Evolutionary conservation across 2,329 filamentous ascomycete species (phyloP).

Genomic region (Monosporascus cannonballus): DNA sequence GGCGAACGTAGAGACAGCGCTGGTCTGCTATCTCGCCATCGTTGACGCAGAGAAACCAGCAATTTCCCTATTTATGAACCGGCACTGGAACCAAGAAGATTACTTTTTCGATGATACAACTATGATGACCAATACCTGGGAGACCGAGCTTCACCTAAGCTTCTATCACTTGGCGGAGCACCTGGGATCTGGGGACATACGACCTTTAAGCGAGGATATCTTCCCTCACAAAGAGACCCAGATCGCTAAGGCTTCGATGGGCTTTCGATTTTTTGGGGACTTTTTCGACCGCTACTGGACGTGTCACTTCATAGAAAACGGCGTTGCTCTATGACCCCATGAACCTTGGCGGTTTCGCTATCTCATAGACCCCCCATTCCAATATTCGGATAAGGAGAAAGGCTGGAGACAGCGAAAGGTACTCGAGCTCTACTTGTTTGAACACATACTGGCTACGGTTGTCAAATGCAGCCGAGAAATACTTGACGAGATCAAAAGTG

Average conservation of each 20-base stretch:
- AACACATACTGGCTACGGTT: slow-evolving; percentile 1
- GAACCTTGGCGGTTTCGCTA: too few relatives aligned
- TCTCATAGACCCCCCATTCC: background rate
- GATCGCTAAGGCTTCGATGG: slow-evolving; percentile 13
- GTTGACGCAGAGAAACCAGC: slow-evolving; percentile 1
- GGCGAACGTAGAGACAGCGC: background rate
- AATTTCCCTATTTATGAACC: slow-evolving; percentile 15
- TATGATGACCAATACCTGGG: slow-evolving; percentile 19
- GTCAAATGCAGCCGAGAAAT: slow-evolving; percentile 6
- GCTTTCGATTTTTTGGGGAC: slow-evolving; percentile 25
- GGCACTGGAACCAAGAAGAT: slow-evolving; percentile 11
- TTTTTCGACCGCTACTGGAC: slow-evolving; percentile 29
- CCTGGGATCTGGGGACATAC: background rate
- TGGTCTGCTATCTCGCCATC: background rate
- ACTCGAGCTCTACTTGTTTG: slow-evolving; percentile 21
- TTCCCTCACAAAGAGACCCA: background rate
- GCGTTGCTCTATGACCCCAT: background rate
- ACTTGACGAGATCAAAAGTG: slow-evolving; percentile 5
- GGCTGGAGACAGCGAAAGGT: slow-evolving; percentile 23
- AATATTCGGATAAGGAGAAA: slow-evolving; percentile 5
- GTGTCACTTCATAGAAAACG: slow-evolving; percentile 19
- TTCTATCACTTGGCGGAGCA: slow-evolving; percentile 14
- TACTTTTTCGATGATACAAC: slow-evolving; percentile 20
- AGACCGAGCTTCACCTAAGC: slow-evolving; percentile 24
- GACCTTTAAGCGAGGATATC: background rate